Evolutionary conservation across 106 monocot species (phyloP), one percentile per base, ranked within the genome.

Genomic region (Chionographis japonica): DNA sequence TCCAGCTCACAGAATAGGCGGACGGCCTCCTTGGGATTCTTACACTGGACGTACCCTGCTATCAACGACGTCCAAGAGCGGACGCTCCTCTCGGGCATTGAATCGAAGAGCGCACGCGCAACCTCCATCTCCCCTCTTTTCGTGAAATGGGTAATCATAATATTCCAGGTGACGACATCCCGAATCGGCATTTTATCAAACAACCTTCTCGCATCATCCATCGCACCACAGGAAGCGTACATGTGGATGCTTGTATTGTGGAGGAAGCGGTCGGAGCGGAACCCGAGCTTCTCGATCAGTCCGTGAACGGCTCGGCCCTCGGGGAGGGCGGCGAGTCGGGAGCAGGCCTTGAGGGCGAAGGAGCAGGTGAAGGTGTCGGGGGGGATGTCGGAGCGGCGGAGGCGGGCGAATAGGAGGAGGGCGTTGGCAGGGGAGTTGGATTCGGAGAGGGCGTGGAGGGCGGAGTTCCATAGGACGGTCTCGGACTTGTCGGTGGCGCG

Each of bases 51-150:
- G 54, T 84, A 87, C 61, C 87, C 87, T 16, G 79, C 76, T n/a
- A 91, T 91, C 79, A 91, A 52, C 1, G 81, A 58, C 14, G 87
- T 85, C 91, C 91, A 91, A 8, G 91, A 77, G 37, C 79, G 67
- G 1, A 82, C 65, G 51, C 67, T 91, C 36, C 68, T 73, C 37
- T 81, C 81, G 9, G 76, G 80, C 86, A 91, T 91, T 19, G 2
- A 12, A 17, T 72, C 70, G 16, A 91, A 87, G 8, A 91, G 63
- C 38, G 68, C 66, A 9, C 67, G 60, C 0, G 86, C 90, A 18
- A n/a, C 7, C 19, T 65, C 78, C 78, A 86, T 79, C 17, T 81
- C 75, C 12, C 78, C 77, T 7, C 1, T 58, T 56, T 81, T 86
- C 4, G 77, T 68, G 10, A 66, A 65, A 14, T 70, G 79, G 52